Conservation (phyloP, 2,329 filamentous ascomycete genomes). For the Xylariaceae sp. region DNA sequence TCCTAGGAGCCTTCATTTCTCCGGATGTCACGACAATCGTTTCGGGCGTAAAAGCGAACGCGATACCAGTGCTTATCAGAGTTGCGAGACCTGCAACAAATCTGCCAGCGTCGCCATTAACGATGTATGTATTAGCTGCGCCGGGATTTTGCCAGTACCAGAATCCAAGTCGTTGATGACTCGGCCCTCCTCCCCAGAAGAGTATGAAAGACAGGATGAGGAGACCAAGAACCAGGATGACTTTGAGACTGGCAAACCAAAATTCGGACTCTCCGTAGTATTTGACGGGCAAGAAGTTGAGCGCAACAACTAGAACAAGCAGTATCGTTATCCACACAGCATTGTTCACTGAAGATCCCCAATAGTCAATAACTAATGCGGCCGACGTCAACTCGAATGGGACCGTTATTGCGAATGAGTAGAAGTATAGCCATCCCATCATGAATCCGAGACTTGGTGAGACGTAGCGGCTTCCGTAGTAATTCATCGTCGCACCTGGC, state of each 20-base stretch:
- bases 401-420: constrained; percentile 68
- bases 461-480: constrained; percentile 73
- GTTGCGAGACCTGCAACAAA: too few relatives aligned
- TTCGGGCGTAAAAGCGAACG: not conserved
- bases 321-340: constrained; percentile 72
- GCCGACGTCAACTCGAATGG: constrained; percentile 70
- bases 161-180: constrained; percentile 71
- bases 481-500: too few relatives aligned
- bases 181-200: constrained; percentile 68
- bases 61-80: not conserved
- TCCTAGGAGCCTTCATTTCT: not conserved
- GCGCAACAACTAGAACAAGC: constrained; percentile 63
- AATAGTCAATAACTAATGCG: constrained; percentile 73
- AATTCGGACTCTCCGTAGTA: constrained; percentile 77
- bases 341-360: constrained; percentile 59
- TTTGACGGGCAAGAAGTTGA: constrained; percentile 69
- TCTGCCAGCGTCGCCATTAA: constrained; percentile 45
- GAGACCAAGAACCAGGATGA: constrained; percentile 70
- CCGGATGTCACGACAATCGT: not conserved
- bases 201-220: constrained; percentile 63
- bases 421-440: constrained; percentile 84
- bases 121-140: constrained; percentile 60
- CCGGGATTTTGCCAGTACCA: constrained; percentile 66
- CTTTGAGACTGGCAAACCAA: constrained; percentile 74
- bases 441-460: constrained; percentile 66